These are phyloP conservation scores for Piromyces finnis DNA, from an alignment of 192 early-diverging fungal genomes.

Conservation along the genomic window DNA sequence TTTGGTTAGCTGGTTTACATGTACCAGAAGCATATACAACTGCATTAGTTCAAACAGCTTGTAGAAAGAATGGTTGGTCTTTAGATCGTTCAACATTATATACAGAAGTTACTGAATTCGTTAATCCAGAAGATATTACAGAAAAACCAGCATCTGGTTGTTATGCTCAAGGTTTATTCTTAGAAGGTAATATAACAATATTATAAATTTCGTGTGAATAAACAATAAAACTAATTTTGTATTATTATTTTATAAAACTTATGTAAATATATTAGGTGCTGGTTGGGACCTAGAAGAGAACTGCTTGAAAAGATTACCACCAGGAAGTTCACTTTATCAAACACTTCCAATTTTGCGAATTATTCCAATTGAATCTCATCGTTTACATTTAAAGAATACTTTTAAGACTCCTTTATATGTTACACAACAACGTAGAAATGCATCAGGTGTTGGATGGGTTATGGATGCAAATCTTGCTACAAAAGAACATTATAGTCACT, in stretches of 20 bases:
- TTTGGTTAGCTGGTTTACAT: slow-evolving; percentile 42
- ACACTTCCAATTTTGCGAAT: slow-evolving; percentile 38
- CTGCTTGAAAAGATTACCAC: slow-evolving; percentile 21
- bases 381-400: slow-evolving; percentile 38
- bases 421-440: slow-evolving; percentile 36
- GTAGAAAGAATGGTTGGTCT: slow-evolving; percentile 40
- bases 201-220: no score
- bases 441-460: slow-evolving; percentile 41
- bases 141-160: slow-evolving; percentile 35
- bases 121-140: slow-evolving; percentile 25
- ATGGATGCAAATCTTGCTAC: slow-evolving; percentile 41
- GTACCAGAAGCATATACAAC: slow-evolving; percentile 44
- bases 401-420: slow-evolving; percentile 47
- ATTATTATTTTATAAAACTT: no score
- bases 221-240: no score
- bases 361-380: slow-evolving; percentile 36
- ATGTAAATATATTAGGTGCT: slow-evolving; percentile 10
- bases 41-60: slow-evolving; percentile 38
- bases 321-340: slow-evolving; percentile 27
- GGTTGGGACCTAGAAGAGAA: slow-evolving; percentile 29
- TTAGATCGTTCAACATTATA: slow-evolving; percentile 39
- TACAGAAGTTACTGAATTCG: slow-evolving; percentile 33
- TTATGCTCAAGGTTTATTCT: slow-evolving; percentile 34
- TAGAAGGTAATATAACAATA: slow-evolving; percentile 23
- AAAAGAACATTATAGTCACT: slow-evolving; percentile 32